These are phyloP conservation scores for Cucumis cinereus DNA, from an alignment of 306 rosid genomes.

Conservation along the genomic window DNA sequence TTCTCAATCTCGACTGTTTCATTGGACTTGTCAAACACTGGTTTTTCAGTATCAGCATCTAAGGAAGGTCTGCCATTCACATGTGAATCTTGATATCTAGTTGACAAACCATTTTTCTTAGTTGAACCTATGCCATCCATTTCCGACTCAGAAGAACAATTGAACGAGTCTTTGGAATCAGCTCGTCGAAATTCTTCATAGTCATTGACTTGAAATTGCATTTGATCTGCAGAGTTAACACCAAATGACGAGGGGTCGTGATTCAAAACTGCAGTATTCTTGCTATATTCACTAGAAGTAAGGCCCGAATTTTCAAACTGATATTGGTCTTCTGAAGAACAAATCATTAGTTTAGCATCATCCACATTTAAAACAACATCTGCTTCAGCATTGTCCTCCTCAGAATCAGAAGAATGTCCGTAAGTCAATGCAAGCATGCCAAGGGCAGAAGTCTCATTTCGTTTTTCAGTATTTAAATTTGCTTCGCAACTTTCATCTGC, in stretches of 20 bases:
- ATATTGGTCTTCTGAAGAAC: conserved; percentile 37
- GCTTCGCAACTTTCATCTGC: conserved; percentile 21
- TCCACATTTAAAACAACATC: conserved; percentile 24
- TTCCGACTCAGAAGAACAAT: conserved; percentile 28
- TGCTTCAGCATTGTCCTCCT: conserved; percentile 46
- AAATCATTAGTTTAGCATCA: conserved; percentile 21
- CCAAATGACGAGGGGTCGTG: conserved; percentile 11
- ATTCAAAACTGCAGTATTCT: conserved; percentile 16
- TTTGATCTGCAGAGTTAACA: conserved; percentile 21
- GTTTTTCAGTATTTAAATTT: conserved; percentile 28
- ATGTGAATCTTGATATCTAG: conserved; percentile 27
- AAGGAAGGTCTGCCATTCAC: conserved; percentile 21
- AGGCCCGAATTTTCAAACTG: conserved; percentile 25
- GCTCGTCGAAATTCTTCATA: conserved; percentile 18
- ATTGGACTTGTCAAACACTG: conserved; percentile 26
- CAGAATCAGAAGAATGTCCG: conserved; percentile 85
- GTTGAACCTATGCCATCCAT: conserved; percentile 28
- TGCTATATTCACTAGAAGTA: conserved; percentile 23
- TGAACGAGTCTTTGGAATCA: conserved; percentile 17
- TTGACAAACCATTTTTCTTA: conserved; percentile 19
- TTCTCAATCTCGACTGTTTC: conserved; percentile 25
- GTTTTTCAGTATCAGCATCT: conserved; percentile 35
- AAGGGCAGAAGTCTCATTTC: conserved; percentile 57
- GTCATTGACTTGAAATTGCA: conserved; percentile 10
- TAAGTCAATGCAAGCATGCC: conserved; percentile 74